A percentile compares a stretch with the other conserved stretches of the same genome.
These are phyloP conservation scores for Leishmania braziliensis DNA, from an alignment of 208 protist genomes.

Conservation along the genomic window DNA sequence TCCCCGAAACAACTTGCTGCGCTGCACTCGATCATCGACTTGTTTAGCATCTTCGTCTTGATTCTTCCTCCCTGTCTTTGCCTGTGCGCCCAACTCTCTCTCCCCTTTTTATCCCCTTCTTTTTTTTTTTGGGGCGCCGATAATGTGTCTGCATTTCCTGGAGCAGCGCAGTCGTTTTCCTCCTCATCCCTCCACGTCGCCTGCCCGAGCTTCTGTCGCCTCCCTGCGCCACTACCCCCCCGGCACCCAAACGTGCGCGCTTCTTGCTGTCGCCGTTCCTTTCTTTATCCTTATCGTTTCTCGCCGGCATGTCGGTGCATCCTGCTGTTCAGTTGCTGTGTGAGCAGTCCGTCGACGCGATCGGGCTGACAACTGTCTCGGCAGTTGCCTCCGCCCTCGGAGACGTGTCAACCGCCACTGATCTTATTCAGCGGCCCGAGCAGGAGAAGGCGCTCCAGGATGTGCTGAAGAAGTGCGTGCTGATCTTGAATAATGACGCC, in stretches of 20 bases:
- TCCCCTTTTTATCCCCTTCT: neutral
- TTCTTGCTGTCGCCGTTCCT: neutral
- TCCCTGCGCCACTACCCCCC: neutral
- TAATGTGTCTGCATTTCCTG: neutral
- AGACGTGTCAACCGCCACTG: constrained; percentile 36
- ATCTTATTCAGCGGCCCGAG: constrained; percentile 32
- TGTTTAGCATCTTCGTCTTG: neutral
- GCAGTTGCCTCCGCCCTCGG: constrained; percentile 49
- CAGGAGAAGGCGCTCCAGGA: constrained; percentile 29
- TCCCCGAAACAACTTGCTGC: neutral
- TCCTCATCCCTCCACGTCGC: neutral
- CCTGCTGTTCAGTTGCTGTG: constrained; percentile 61
- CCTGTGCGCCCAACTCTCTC: neutral
- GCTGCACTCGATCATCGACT: neutral
- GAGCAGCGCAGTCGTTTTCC: neutral
- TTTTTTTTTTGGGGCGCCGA: constrained; percentile 12
- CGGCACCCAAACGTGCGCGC: neutral
- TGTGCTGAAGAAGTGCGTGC: constrained; percentile 31
- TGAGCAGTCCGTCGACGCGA: constrained; percentile 45
- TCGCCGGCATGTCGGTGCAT: constrained; percentile 32
- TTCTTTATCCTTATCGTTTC: neutral
- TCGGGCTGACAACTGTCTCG: constrained; percentile 64
- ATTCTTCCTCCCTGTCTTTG: neutral
- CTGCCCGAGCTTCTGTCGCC: neutral
- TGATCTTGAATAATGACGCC: constrained; percentile 60